Evolutionary conservation across 805 yeast species (phyloP).

Genomic region (Candida cerambycidarum): DNA sequence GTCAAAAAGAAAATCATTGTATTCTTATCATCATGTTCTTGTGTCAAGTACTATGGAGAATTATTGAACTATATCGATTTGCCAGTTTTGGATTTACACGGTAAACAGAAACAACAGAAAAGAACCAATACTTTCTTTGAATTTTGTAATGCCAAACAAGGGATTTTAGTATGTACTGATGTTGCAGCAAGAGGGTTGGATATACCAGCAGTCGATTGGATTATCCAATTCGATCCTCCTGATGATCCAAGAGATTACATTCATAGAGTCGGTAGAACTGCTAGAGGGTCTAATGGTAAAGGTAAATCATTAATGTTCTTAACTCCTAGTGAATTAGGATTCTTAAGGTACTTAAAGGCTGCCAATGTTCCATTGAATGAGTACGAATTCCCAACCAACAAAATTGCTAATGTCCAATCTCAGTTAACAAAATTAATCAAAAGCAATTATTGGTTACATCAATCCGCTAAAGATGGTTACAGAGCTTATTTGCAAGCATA

Average conservation of each 20-base stretch:
- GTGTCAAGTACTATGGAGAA: constrained; percentile 95
- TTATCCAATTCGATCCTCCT: constrained; percentile 98
- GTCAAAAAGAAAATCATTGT: constrained; percentile 91
- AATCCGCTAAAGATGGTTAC: constrained; percentile 96
- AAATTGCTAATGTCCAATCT: constrained; percentile 94
- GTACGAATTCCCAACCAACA: constrained; percentile 90
- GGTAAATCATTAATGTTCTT: constrained; percentile 95
- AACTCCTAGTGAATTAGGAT: constrained; percentile 92
- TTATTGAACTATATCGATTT: constrained; percentile 91
- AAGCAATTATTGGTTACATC: constrained; percentile 91
- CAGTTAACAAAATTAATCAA: constrained; percentile 89
- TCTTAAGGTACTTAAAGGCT: constrained; percentile 88
- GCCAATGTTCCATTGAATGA: constrained; percentile 98
- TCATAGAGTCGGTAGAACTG: constrained; percentile 99
- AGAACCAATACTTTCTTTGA: constrained; percentile 98
- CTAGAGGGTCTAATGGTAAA: constrained; percentile 84
- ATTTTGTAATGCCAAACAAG: constrained; percentile 95
- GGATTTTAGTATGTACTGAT: constrained; percentile 92
- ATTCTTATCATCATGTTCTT: constrained; percentile 92
- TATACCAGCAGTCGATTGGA: constrained; percentile 99
- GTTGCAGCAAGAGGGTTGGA: constrained; percentile 99
- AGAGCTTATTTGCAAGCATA: constrained; percentile 96
- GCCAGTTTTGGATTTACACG: constrained; percentile 95
- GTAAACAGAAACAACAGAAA: constrained; percentile 98
- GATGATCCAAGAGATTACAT: constrained; percentile 99